phyloP scores from a whole-genome alignment of 2,329 filamentous ascomycete genomes.

The Fusarium siculi region DNA sequence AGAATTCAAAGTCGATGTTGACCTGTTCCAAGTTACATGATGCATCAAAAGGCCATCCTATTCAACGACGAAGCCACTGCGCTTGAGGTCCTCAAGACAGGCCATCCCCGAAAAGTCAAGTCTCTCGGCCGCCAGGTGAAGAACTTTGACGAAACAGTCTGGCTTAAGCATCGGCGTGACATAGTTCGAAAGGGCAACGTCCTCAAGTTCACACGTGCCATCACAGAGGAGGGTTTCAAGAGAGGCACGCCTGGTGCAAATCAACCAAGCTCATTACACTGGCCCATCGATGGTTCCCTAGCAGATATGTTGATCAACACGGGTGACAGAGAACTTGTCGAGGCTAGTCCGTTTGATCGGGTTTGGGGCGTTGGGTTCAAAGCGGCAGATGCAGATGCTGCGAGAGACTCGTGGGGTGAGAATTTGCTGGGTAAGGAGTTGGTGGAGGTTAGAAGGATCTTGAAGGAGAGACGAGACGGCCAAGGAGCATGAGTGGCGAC shows the following conservation, averaged over 20 bases:
- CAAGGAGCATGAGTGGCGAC: background rate
- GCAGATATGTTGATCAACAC: slow-evolving; percentile 64
- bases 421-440: slow-evolving; percentile 73
- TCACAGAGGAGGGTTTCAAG: slow-evolving; percentile 45
- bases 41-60: slow-evolving; percentile 63
- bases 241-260: slow-evolving; percentile 38
- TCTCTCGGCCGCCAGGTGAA: slow-evolving; percentile 65
- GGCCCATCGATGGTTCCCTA: slow-evolving; percentile 53
- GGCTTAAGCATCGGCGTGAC: slow-evolving; percentile 60
- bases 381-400: slow-evolving; percentile 58
- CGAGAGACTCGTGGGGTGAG: slow-evolving; percentile 66
- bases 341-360: slow-evolving; percentile 68
- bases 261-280: slow-evolving; percentile 22
- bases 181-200: slow-evolving; percentile 69
- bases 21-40: slow-evolving; percentile 59
- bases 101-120: slow-evolving; percentile 60
- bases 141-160: slow-evolving; percentile 61
- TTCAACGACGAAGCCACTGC: slow-evolving; percentile 59
- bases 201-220: slow-evolving; percentile 66
- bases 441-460: slow-evolving; percentile 65
- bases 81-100: slow-evolving; percentile 59
- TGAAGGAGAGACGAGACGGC: slow-evolving; percentile 55
- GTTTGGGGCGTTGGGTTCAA: slow-evolving; percentile 75
- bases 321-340: slow-evolving; percentile 69
- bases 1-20: background rate